These are phyloP conservation scores for Plasmopara muralis DNA, from an alignment of 352 stramenopile genomes.

Conservation along the genomic window DNA sequence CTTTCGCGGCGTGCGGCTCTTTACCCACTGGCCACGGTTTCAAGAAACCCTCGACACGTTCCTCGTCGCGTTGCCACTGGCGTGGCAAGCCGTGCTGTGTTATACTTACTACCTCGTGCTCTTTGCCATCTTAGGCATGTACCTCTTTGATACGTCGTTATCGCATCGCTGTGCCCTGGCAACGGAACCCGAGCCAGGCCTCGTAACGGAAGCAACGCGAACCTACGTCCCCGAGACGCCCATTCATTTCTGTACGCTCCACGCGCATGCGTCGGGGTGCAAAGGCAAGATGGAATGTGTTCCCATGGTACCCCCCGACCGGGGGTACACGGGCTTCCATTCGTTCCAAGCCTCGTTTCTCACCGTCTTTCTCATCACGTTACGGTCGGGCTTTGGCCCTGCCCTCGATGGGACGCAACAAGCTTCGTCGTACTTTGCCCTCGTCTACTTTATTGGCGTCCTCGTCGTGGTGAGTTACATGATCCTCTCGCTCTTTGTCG, in stretches of 20 bases:
- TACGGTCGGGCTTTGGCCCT: slow-evolving; percentile 71
- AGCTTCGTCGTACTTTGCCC: slow-evolving; percentile 60
- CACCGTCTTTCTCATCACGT: slow-evolving; percentile 72
- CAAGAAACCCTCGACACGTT: slow-evolving; percentile 79
- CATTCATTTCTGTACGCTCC: slow-evolving; percentile 42
- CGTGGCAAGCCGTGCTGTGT: slow-evolving; percentile 59
- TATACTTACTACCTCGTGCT: slow-evolving; percentile 85
- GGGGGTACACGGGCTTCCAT: slow-evolving; percentile 75
- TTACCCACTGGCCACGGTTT: slow-evolving; percentile 73
- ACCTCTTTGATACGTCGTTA: slow-evolving; percentile 79
- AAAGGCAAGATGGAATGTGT: slow-evolving; percentile 45
- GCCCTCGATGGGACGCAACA: slow-evolving; percentile 66
- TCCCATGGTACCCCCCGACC: slow-evolving; percentile 51
- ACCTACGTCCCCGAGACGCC: slow-evolving; percentile 45
- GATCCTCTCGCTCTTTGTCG: slow-evolving; percentile 76
- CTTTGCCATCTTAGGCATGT: slow-evolving; percentile 82
- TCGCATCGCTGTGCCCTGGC: slow-evolving; percentile 58
- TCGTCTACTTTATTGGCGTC: slow-evolving; percentile 75
- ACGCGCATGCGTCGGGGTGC: slow-evolving; percentile 17
- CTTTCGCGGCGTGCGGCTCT: slow-evolving; percentile 59
- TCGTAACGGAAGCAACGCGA: slow-evolving; percentile 14
- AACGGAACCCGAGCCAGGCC: slow-evolving; percentile 19
- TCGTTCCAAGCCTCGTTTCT: slow-evolving; percentile 79
- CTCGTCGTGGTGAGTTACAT: slow-evolving; percentile 84
- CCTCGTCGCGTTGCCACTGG: slow-evolving; percentile 61